Evolutionary conservation across 2,329 filamentous ascomycete genomes (phyloP), one percentile per base, ranked within the genome.

Genomic region (Fusarium staphyleae): DNA sequence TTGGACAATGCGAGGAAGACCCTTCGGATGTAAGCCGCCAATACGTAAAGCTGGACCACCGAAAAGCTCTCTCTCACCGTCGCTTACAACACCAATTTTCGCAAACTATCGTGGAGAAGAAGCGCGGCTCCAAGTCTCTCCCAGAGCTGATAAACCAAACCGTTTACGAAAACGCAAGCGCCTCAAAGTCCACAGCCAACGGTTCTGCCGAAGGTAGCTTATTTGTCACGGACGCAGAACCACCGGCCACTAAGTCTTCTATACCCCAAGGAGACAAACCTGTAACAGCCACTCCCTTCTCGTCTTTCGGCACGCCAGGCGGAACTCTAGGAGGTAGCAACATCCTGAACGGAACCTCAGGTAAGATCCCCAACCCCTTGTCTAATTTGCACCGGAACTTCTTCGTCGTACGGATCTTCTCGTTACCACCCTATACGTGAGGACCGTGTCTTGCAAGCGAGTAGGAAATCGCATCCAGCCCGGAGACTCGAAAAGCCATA

Each of bases 31-130:
- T 71, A 55, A 62, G 71, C 56, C 48, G 71, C 55, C 63, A 71
- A 66, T 77, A 79, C 44, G 66, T 83, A 5, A 68, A 81, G 9
- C 68, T 83, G 14, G 75, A 78, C 46, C 77, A 74, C 55, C 74
- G 73, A 22, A 72, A 73, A 14, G 64, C 73, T 3, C 68, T 84
- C 9, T 75, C 78, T 13, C 78, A 81, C 48, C 78, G 78, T 18
- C 77, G 80, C 42, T 70, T 85, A 4, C 76, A 76, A 24, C 85
- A 87, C 59, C 72, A 80, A 13, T 85, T 82, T 56, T 87, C 85
- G 1, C 72, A 75, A 10, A 69, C 62, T 5, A 67, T 88, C 13
- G 85, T 88, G 7, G 86, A 88, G 69, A 74, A 74, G 41, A 88
- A 88, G 68, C 81, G 86, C 19, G 78, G 78, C 5, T 70, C 71